Evolutionary conservation across 208 protist genomes (phyloP).

Genomic region (Trypanosoma rangeli): DNA sequence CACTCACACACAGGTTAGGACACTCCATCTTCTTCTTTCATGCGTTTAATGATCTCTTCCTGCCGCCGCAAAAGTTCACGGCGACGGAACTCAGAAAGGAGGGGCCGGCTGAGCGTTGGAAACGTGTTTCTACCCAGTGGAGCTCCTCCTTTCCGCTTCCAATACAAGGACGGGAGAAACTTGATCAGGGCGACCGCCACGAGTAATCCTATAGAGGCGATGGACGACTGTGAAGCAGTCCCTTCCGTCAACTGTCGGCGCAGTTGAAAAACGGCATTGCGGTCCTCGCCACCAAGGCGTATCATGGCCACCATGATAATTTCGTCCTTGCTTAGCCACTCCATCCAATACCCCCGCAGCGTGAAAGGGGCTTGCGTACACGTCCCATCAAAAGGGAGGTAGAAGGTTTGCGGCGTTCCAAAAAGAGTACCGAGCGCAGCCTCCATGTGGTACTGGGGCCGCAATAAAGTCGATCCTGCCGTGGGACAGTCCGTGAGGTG

Average conservation of each 20-base stretch:
- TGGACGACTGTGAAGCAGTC: neutral
- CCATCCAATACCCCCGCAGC: conserved; percentile 26
- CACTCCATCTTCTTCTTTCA: conserved; percentile 60
- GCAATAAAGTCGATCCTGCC: neutral
- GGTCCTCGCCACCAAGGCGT: conserved; percentile 7
- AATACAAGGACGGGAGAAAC: conserved; percentile 37
- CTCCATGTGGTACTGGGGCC: neutral
- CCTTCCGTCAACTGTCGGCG: conserved; percentile 6
- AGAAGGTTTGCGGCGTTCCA: conserved; percentile 18
- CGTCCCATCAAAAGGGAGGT: conserved; percentile 8
- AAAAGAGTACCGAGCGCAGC: neutral
- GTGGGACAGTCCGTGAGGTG: conserved; percentile 6
- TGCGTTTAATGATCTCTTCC: conserved; percentile 56
- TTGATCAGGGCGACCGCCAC: conserved; percentile 37
- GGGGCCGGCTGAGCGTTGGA: conserved; percentile 16
- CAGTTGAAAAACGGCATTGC: conserved; percentile 40
- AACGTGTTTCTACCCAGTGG: conserved; percentile 11
- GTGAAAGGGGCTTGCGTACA: conserved; percentile 31
- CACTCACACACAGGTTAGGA: conserved; percentile 1
- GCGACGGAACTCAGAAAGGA: conserved; percentile 29
- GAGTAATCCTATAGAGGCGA: conserved; percentile 33
- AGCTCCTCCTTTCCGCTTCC: conserved; percentile 34
- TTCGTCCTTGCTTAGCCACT: conserved; percentile 11
- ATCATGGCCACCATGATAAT: conserved; percentile 30
- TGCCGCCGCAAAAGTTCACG: conserved; percentile 46